Conservation (phyloP, 345 rosid genomes). For the Sisymbrium altissimum region DNA sequence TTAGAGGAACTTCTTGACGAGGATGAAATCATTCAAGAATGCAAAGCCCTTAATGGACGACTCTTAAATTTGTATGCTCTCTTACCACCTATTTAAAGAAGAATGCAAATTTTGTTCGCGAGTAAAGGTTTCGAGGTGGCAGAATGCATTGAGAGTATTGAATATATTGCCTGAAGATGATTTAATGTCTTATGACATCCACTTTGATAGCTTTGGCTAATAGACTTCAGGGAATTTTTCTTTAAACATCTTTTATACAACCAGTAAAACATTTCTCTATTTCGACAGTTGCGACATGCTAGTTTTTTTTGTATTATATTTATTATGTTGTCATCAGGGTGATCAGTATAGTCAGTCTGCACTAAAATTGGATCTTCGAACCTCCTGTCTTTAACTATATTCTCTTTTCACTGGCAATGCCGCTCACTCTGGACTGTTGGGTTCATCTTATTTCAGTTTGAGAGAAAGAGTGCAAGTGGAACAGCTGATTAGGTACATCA, state of each 20-base stretch:
- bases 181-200: neutral
- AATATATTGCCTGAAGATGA: neutral
- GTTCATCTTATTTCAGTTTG: slow-evolving; percentile 54
- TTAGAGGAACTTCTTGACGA: slow-evolving; percentile 94
- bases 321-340: neutral
- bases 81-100: too few relatives aligned
- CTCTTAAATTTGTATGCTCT: slow-evolving; percentile 76
- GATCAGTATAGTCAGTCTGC: neutral
- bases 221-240: neutral
- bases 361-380: neutral
- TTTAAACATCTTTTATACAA: neutral
- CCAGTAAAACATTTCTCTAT: neutral
- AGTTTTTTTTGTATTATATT: neutral
- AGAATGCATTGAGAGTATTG: neutral
- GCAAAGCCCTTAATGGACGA: slow-evolving; percentile 86
- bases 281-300: neutral
- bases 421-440: slow-evolving; percentile 11
- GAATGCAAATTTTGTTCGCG: too few relatives aligned
- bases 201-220: neutral
- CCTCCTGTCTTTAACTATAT: neutral
- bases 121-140: neutral
- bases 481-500: slow-evolving; percentile 71
- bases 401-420: neutral
- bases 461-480: slow-evolving; percentile 76
- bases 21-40: slow-evolving; percentile 97